Conservation (phyloP, 345 rosid genomes). For the Boechera stricta region DNA sequence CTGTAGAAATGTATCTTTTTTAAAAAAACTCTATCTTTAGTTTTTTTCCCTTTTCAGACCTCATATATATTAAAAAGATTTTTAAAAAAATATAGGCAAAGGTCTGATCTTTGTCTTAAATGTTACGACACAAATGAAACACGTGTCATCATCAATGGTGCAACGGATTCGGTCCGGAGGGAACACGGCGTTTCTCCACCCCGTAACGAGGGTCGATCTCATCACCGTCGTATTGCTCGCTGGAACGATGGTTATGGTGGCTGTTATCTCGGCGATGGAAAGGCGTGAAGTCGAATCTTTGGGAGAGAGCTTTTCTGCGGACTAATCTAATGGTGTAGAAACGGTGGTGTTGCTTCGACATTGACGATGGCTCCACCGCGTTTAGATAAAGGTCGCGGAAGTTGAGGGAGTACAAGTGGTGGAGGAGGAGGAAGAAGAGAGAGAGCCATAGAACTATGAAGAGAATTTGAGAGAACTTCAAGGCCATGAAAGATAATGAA, state of each 20-base stretch:
- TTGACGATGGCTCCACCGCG: conserved; percentile 7
- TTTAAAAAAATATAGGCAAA: conserved; percentile 1
- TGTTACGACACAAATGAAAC: conserved; percentile 8
- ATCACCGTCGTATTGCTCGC: conserved; percentile 31
- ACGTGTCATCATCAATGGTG: conserved; percentile 66
- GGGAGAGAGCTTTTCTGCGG: conserved; percentile 57
- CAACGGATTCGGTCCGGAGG: conserved; percentile 90
- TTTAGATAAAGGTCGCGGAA: conserved; percentile 38
- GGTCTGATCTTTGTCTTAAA: conserved; percentile 24
- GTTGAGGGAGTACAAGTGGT: conserved; percentile 49
- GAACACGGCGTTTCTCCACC: conserved; percentile 87
- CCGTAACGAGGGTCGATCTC: conserved; percentile 87
- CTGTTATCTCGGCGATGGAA: conserved; percentile 45
- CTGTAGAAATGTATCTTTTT: conserved; percentile 12
- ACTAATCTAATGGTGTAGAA: conserved; percentile 35
- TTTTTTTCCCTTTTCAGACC: background rate
- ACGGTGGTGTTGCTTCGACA: conserved; percentile 9
- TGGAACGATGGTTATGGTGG: conserved; percentile 16
- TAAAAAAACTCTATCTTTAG: conserved; percentile 7
- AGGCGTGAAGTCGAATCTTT: conserved; percentile 65
- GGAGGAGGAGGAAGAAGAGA: conserved; percentile 58
- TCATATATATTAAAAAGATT: background rate
- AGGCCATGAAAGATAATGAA: conserved; percentile 54
- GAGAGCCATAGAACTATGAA: conserved; percentile 60
- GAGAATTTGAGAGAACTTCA: conserved; percentile 51